Conservation (phyloP, 495 filamentous ascomycete genomes). For the Patellaria atrata region DNA sequence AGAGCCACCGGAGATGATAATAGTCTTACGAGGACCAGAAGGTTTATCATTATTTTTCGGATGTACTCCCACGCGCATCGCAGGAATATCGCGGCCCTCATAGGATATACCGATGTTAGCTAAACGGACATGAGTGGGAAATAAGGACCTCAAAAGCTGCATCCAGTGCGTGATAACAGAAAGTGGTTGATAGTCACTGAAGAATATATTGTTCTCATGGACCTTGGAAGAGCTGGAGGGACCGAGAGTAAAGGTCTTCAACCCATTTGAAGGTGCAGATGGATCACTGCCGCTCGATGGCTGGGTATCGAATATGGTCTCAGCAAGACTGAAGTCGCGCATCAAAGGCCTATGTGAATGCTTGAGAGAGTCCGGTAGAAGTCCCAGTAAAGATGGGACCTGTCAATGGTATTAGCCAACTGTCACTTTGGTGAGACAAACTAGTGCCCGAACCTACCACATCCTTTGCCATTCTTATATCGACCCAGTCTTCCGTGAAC, state of each 20-base stretch:
- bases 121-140: slow-evolving; percentile 59
- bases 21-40: slow-evolving; percentile 47
- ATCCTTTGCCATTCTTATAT: slow-evolving; percentile 65
- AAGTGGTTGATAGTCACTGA: slow-evolving; percentile 71
- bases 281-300: too few relatives aligned
- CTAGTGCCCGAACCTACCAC: slow-evolving; percentile 40
- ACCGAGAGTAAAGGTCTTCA: slow-evolving; percentile 20
- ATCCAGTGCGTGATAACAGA: slow-evolving; percentile 77
- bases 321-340: slow-evolving; percentile 51
- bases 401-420: slow-evolving; percentile 19
- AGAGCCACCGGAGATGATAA: slow-evolving; percentile 69
- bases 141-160: slow-evolving; percentile 76
- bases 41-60: slow-evolving; percentile 29
- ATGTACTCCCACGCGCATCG: slow-evolving; percentile 60
- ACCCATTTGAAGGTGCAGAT: slow-evolving; percentile 18
- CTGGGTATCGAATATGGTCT: slow-evolving; percentile 64
- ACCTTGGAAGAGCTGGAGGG: slow-evolving; percentile 12
- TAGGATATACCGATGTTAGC: slow-evolving; percentile 66
- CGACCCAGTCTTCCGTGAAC: slow-evolving; percentile 68
- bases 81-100: slow-evolving; percentile 75
- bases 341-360: slow-evolving; percentile 61
- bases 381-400: slow-evolving; percentile 64
- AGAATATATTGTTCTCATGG: slow-evolving; percentile 55
- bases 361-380: slow-evolving; percentile 64
- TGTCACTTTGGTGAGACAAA: too few relatives aligned